Evolutionary conservation across 331 rosid genomes (phyloP).

Genomic region (Acacia concinna): DNA sequence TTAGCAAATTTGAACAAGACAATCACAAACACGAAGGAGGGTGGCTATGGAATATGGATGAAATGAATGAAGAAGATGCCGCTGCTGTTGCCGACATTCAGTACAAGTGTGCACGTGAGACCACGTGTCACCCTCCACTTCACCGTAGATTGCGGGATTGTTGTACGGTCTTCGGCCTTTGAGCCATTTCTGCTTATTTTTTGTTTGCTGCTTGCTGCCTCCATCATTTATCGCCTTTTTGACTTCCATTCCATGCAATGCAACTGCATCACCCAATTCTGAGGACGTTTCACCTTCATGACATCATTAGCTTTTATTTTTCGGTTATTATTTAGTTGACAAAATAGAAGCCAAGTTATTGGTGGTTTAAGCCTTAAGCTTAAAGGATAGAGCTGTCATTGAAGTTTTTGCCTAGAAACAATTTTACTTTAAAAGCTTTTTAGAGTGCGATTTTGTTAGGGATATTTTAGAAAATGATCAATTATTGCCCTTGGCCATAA

Average conservation of each 20-base stretch:
- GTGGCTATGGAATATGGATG: not conserved
- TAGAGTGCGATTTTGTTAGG: too few species aligned
- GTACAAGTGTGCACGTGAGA: conserved; percentile 50
- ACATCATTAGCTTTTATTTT: too few species aligned
- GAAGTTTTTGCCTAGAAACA: too few species aligned
- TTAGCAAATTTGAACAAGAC: not conserved
- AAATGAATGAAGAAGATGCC: not conserved
- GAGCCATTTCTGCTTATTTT: conserved; percentile 7
- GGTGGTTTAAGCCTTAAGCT: too few species aligned
- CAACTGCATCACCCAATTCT: not conserved
- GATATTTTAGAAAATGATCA: too few species aligned
- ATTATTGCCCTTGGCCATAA: too few species aligned
- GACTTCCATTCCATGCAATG: not conserved
- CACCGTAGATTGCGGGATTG: conserved; percentile 54
- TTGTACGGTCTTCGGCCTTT: conserved; percentile 42
- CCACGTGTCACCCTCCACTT: conserved; percentile 18
- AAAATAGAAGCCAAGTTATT: too few species aligned
- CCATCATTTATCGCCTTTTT: not conserved
- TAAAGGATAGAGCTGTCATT: too few species aligned
- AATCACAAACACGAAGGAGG: not conserved
- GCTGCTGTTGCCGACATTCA: conserved; percentile 46
- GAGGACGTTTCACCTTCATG: too few species aligned
- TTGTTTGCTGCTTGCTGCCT: not conserved
- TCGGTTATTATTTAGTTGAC: not conserved
- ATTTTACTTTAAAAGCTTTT: too few species aligned